phyloP scores from a whole-genome alignment of 2,329 filamentous ascomycete genomes.

The Alternaria conjuncta region DNA sequence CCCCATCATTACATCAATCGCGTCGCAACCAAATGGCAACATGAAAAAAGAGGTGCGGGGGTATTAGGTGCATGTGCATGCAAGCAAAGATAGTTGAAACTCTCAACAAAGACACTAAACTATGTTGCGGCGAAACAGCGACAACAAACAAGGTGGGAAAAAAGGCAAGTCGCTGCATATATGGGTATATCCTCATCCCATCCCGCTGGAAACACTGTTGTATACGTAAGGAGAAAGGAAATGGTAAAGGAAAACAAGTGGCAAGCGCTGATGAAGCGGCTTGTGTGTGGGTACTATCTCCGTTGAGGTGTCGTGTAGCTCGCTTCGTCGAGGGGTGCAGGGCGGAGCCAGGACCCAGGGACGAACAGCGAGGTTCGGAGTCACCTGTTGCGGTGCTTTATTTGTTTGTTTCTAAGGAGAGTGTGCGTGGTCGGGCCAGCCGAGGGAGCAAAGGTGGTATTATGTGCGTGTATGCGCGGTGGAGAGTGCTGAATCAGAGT shows the following conservation, averaged over 20 bases:
- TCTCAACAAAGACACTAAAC: conserved; percentile 5
- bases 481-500: conserved; percentile 3
- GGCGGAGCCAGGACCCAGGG: conserved; percentile 1
- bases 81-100: background rate
- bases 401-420: conserved; percentile 29
- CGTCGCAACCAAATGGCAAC: conserved; percentile 5
- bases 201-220: conserved; percentile 17
- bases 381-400: conserved; percentile 48
- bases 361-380: conserved; percentile 42
- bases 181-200: conserved; percentile 30
- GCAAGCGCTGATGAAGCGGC: background rate
- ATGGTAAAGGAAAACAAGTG: conserved; percentile 1
- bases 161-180: conserved; percentile 17
- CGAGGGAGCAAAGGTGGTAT: conserved; percentile 16
- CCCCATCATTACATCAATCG: conserved; percentile 14
- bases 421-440: conserved; percentile 36
- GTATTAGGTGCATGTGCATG: conserved; percentile 11
- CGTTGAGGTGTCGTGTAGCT: conserved; percentile 48
- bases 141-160: background rate
- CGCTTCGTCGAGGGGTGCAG: conserved; percentile 24
- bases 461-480: background rate
- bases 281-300: conserved; percentile 13
- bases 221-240: conserved; percentile 24
- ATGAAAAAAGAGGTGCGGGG: background rate
- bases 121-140: background rate